A percentile compares a stretch with the other conserved stretches of the same genome.
Conservation (phyloP, 2,329 filamentous ascomycete genomes). For the Lecanicillium sp. region DNA sequence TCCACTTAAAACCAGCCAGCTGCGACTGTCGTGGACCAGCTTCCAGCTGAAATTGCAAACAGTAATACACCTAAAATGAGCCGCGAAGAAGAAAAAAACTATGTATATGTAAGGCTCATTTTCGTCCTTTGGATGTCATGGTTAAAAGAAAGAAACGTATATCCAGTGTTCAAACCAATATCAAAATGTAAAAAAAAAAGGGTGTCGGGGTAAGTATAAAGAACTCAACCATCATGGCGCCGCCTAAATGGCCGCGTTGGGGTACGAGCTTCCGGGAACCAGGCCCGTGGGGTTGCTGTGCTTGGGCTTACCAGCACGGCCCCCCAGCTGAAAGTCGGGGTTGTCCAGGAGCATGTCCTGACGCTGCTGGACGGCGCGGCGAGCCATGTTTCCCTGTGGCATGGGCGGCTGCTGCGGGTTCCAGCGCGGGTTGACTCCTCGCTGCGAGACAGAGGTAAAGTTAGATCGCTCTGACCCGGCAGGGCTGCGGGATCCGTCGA, state of each 20-base stretch:
- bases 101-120: neutral
- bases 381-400: slow-evolving; percentile 37
- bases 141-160: neutral
- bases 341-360: slow-evolving; percentile 75
- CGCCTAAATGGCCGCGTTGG: slow-evolving; percentile 27
- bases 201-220: too few relatives aligned
- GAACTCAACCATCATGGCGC: too few relatives aligned
- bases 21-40: too few relatives aligned
- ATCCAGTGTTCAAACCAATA: neutral
- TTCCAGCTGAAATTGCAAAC: too few relatives aligned
- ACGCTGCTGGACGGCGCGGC: slow-evolving; percentile 44
- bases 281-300: slow-evolving; percentile 31
- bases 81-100: neutral
- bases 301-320: slow-evolving; percentile 24
- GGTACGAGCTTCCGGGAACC: slow-evolving; percentile 50
- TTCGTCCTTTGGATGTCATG: neutral
- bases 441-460: slow-evolving; percentile 86
- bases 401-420: slow-evolving; percentile 45
- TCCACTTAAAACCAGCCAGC: neutral
- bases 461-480: slow-evolving; percentile 73
- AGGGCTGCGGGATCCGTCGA: slow-evolving; percentile 57
- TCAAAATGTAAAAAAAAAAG: neutral
- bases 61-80: slow-evolving; percentile 9
- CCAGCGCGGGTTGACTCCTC: slow-evolving; percentile 86
- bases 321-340: slow-evolving; percentile 71